phyloP scores from a whole-genome alignment of 1,284 basidiomycete genomes.

The Cryptococcus sp. region DNA sequence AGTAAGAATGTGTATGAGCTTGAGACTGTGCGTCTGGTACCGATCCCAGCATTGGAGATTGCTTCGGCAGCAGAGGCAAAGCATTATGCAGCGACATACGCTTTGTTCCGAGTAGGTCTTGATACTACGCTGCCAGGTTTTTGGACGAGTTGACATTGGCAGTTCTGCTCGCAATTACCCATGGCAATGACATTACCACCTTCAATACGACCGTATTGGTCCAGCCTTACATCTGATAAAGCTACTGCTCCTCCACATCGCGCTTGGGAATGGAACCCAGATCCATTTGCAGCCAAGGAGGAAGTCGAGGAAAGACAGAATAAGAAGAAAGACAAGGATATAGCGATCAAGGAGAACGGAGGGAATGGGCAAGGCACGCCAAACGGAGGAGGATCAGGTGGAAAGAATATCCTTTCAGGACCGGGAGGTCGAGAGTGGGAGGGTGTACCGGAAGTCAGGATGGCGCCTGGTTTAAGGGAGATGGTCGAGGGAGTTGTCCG shows the following conservation, averaged over 20 bases:
- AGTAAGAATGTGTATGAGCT: conserved; percentile 62
- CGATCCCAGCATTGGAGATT: conserved; percentile 62
- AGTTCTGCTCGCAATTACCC: conserved; percentile 77
- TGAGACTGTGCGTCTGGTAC: conserved; percentile 67
- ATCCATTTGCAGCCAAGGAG: conserved; percentile 73
- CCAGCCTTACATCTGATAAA: conserved; percentile 65
- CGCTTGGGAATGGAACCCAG: conserved; percentile 78
- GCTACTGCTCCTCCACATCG: conserved; percentile 63
- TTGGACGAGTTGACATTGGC: background rate
- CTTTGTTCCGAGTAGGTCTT: conserved; percentile 68
- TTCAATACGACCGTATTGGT: conserved; percentile 79
- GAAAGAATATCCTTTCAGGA: background rate
- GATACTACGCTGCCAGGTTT: background rate
- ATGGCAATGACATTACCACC: conserved; percentile 73
- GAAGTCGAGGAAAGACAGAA: conserved; percentile 63
- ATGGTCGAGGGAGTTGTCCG: conserved; percentile 78
- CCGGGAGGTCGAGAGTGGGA: conserved; percentile 54
- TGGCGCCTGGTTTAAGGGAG: conserved; percentile 72
- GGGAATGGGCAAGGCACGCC: conserved; percentile 3
- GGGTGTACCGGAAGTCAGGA: conserved; percentile 74
- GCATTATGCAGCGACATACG: conserved; percentile 84
- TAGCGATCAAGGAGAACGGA: conserved; percentile 7
- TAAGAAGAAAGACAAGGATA: conserved; percentile 46
- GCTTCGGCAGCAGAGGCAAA: conserved; percentile 67
- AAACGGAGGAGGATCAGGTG: conserved; percentile 26